Base-by-base conservation (phyloP, 2,329 filamentous ascomycete genomes). In the Cladorrhinum sp. region DNA sequence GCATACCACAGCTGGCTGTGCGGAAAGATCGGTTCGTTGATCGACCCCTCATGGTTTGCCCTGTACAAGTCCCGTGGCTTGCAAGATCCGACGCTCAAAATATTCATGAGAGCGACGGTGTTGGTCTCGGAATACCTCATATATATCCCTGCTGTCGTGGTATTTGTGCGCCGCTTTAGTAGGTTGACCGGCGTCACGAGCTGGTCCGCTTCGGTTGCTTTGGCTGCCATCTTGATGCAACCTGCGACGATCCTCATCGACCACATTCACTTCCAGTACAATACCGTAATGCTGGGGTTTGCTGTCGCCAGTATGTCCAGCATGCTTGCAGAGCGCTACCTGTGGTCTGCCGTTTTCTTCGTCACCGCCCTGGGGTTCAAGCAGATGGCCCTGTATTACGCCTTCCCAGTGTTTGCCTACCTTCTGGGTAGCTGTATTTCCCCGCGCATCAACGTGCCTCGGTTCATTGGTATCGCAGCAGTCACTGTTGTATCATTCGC, bases 351-450 rank as follows among this genome's bases (percentile, higher is more conserved):
- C 64, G 85, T 96, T 62, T 96, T 96, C 78, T 99, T 99, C 69
- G 95, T 99, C 6, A 86, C 85, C 16, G 91, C 94, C 2, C 80
- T 99, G n/a, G 92, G 92, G 5, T 99, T 98, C 81, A 99, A 99
- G 80, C 95, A 99, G 75, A 99, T 99, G 96, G 94, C 94, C 1
- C 82, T 99, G 16, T 99, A 98, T 78, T 99, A 97, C 75, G 92
- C 96, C 2, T 93, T 96, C 14, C 88, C 89, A 20, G 88, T 98
- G 60, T 98, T 98, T 73, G 89, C 92, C 30, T 99, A 93, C 71
- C 86, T 99, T 1, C 80, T 98, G 0, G 95, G 94, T 8, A 86
- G 88, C 70, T 97, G 93, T 71, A 69, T 96, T n/a, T 88, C 87
- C 65, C 93, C 93, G 0, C 80, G 81, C 10, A 75, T 93, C 69